A percentile compares a stretch with the other conserved stretches of the same genome.
Evolutionary conservation across 2,329 filamentous ascomycete genomes (phyloP).

Genomic region (Diaporthe aspalathi): DNA sequence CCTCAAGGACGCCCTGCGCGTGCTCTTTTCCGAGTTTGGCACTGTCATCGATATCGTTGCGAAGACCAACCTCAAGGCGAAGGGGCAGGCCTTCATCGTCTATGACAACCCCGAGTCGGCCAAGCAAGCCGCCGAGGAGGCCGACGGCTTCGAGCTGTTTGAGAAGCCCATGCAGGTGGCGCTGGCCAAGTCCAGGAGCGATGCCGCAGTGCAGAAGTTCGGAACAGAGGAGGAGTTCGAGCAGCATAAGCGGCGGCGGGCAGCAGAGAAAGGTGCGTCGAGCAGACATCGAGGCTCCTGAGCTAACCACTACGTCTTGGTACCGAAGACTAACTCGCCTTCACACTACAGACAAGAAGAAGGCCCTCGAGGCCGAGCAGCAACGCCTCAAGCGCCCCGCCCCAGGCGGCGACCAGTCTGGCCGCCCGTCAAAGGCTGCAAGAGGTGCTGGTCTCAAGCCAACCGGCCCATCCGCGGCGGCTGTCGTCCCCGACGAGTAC

Average conservation of each 20-base stretch:
- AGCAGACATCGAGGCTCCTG: background rate
- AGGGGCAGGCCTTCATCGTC: conserved; percentile 95
- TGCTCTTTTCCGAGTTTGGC: conserved; percentile 91
- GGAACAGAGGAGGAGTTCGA: conserved; percentile 87
- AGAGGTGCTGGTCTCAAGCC: conserved; percentile 81
- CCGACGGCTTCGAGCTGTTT: conserved; percentile 93
- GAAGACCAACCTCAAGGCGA: conserved; percentile 86
- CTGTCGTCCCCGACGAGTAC: conserved; percentile 95
- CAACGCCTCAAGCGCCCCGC: conserved; percentile 77
- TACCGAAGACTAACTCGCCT: conserved; percentile 11
- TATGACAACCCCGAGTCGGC: conserved; percentile 87
- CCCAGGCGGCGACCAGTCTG: conserved; percentile 58
- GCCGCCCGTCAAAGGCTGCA: conserved; percentile 75
- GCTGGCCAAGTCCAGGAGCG: conserved; percentile 84
- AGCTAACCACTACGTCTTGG: background rate
- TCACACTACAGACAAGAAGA: conserved; percentile 70
- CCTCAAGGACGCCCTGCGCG: conserved; percentile 77
- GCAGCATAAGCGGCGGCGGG: conserved; percentile 81
- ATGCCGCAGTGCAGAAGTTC: conserved; percentile 82
- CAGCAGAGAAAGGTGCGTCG: conserved; percentile 86
- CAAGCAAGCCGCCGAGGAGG: conserved; percentile 82
- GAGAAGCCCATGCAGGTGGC: conserved; percentile 90
- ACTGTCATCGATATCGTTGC: conserved; percentile 79
- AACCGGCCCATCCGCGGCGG: conserved; percentile 72
- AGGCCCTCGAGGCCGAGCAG: conserved; percentile 83